A percentile compares a stretch with the other conserved stretches of the same genome.
These are phyloP conservation scores for Teratosphaeria nubilosa DNA, from an alignment of 2,329 filamentous ascomycete species.

Conservation along the genomic window DNA sequence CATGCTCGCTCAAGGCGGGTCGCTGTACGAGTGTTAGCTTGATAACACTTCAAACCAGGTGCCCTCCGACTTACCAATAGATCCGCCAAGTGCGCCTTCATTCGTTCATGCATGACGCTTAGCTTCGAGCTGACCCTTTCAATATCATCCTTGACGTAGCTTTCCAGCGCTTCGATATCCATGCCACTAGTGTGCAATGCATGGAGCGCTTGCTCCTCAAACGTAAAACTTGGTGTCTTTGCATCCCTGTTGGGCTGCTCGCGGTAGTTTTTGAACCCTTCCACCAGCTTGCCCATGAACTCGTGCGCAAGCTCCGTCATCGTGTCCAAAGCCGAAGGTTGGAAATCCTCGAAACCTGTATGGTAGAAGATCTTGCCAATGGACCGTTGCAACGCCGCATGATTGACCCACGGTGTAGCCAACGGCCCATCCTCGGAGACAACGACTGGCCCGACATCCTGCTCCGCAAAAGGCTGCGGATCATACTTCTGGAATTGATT, in stretches of 20 bases:
- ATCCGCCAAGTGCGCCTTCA: conserved; percentile 88
- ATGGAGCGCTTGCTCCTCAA: conserved; percentile 80
- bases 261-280: conserved; percentile 70
- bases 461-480: conserved; percentile 75
- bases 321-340: conserved; percentile 84
- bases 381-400: conserved; percentile 76
- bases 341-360: conserved; percentile 91
- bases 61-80: conserved; percentile 47
- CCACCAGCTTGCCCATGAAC: conserved; percentile 77
- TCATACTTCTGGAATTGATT: conserved; percentile 98
- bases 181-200: conserved; percentile 75
- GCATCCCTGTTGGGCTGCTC: conserved; percentile 59
- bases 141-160: conserved; percentile 87
- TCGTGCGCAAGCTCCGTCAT: conserved; percentile 82
- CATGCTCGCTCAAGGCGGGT: conserved; percentile 68
- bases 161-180: conserved; percentile 70
- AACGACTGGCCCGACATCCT: conserved; percentile 80
- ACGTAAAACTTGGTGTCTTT: conserved; percentile 54
- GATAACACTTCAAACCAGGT: not conserved
- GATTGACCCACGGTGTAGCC: conserved; percentile 73
- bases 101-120: conserved; percentile 77
- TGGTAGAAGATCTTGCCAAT: conserved; percentile 94
- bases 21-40: conserved; percentile 38
- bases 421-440: conserved; percentile 80
- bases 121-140: conserved; percentile 75